Percentiles rank a stretch among this genome's conserved stretches.
phyloP scores from a whole-genome alignment of 1,284 basidiomycete genomes.

The Pseudozyma tsukubaensis region DNA sequence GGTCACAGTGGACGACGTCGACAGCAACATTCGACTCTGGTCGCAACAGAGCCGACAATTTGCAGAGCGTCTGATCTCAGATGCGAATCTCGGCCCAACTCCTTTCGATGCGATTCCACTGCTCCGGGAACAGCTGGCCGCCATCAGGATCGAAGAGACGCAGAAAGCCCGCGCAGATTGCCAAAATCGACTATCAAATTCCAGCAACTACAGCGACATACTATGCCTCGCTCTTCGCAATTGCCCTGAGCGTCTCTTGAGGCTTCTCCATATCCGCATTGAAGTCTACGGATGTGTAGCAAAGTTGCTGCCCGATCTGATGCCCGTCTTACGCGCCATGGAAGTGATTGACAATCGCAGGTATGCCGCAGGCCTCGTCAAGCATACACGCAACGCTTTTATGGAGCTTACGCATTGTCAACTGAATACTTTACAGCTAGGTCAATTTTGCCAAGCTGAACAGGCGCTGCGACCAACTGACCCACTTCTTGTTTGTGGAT shows the following conservation, averaged over 20 bases:
- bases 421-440: neutral
- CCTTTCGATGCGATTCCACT: neutral
- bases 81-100: neutral
- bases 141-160: neutral
- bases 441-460: slow-evolving; percentile 3
- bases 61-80: neutral
- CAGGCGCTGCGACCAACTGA: slow-evolving; percentile 2
- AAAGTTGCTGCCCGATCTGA: neutral
- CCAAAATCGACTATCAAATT: neutral
- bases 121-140: neutral
- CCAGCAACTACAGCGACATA: neutral
- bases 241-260: neutral
- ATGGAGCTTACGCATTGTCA: slow-evolving; percentile 1
- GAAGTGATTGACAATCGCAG: neutral
- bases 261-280: slow-evolving; percentile 7
- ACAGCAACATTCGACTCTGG: slow-evolving; percentile 13
- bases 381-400: neutral
- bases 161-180: neutral
- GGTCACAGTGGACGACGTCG: slow-evolving; percentile 9
- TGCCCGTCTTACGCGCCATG: neutral
- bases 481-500: neutral
- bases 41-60: neutral
- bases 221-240: slow-evolving; percentile 10
- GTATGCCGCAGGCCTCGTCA: slow-evolving; percentile 1
- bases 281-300: slow-evolving; percentile 9